Evolutionary conservation across 345 rosid species (phyloP), one percentile per base, ranked within the genome.

Genomic region (Brassica juncea): DNA sequence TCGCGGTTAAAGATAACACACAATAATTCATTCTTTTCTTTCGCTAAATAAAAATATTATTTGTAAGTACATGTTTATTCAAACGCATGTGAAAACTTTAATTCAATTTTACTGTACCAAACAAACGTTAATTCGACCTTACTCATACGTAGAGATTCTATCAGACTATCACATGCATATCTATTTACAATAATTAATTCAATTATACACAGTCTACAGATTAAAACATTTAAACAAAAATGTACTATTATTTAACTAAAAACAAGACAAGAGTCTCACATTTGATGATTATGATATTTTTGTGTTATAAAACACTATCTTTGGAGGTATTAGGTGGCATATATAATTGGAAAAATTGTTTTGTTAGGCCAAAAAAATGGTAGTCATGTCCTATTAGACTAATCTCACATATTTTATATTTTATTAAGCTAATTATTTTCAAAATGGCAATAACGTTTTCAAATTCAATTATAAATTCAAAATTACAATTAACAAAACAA

Each of bases 251-350:
- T 14, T 14, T 9, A 44, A 44, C 35, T 59, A 32, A 47, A 32
- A 70, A 49, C 70, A 61, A 69, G 80, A 70, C 21, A 23, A 77
- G 71, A 77, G 70, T 70, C 70, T 71, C 66, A 28, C 49, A 55
- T 54, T 28, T 71, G 70, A 35, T 64, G n/a, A 37, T 55, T 37
- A 39, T 52, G 42, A 77, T 54, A 63, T 27, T 11, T 69, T 52
- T 62, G 16, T 54, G 15, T 44, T 27, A 23, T 25, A n/a, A 69
- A 35, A 9, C 23, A 62, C 55, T 70, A 21, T 32, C 8, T 3
- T 32, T 77, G 39, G 63, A 77, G 8, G 70, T 70, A 70, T 77
- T 32, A 70, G 37, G 70, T 70, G 37, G 63, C 31, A 19, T 1
- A 28, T 59, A 47, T 61, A 60, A 32, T 32, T 23, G 21, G 21